Evolutionary conservation across 768 basidiomycete species (phyloP), one percentile per base, ranked within the genome.

Genomic region (Termitomyces titanicus): DNA sequence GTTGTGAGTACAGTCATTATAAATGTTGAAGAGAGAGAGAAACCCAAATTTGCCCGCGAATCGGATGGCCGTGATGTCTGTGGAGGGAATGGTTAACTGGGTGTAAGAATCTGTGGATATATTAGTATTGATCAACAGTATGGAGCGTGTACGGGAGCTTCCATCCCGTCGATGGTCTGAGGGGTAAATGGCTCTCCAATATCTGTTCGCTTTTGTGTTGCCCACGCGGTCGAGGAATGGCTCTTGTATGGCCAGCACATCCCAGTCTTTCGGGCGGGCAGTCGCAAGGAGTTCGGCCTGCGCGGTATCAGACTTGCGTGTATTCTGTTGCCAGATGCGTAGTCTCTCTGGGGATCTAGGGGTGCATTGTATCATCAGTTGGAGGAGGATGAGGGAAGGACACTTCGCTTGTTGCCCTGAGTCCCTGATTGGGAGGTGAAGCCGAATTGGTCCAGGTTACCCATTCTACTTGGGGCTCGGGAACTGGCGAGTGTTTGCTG

Each of bases 191-290:
- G 53, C 54, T 1, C 8, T 4, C 60, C 54, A 61, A 31, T 34
- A 53, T 7, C 34, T 45, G 1, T 40, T 50, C 1, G 60, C 60
- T 0, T 44, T 49, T 0, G 69, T 64, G 44, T 64, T 60, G 0
- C 54, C 38, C 0, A 66, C 34, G 2, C 2, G 15, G 53, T 72
- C 61, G 0, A 73, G 53, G 44, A 56, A 61, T 0, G 71, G 72
- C 62, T 74, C 72, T 54, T 74, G 72, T 0, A 72, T 17, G 0
- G 59, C 54, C 0, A 72, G 25, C 0, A 74, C 53, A 53, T 73
- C 66, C 54, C 60, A 68, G 10, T 65, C 40, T 3, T 44, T 34
- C 1, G 46, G 56, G 11, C 65, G 65, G 0, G 65, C 59, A 0
- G 17, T 52, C 2, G 24, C n/a, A 0, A 68, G n/a, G n/a, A n/a